Evolutionary conservation across 208 protist species (phyloP).

Genomic region (Trypanosoma lewisi): DNA sequence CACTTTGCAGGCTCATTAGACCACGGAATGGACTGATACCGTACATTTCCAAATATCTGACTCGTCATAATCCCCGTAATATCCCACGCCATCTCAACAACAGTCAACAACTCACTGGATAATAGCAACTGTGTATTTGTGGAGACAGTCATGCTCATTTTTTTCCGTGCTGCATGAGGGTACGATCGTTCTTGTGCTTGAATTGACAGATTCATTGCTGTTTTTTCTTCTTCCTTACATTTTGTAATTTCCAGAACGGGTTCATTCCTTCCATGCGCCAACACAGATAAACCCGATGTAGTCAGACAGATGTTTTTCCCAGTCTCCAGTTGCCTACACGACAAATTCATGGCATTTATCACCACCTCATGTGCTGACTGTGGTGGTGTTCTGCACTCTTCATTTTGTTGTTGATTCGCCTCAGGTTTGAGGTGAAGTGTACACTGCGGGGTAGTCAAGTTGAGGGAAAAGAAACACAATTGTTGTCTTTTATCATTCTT

Average conservation of each 20-base stretch:
- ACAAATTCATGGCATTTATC: not conserved
- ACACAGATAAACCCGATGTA: slow-evolving; percentile 3
- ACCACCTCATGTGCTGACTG: slow-evolving; percentile 5
- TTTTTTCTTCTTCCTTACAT: too few relatives aligned
- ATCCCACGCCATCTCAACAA: slow-evolving; percentile 44
- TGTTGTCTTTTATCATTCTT: not conserved
- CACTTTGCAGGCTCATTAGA: slow-evolving; percentile 6
- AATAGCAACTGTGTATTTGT: slow-evolving; percentile 11
- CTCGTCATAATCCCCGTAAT: slow-evolving; percentile 31
- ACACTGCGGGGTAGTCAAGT: slow-evolving; percentile 2
- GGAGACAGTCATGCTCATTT: slow-evolving; percentile 16
- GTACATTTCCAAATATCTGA: slow-evolving; percentile 25
- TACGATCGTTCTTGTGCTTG: slow-evolving; percentile 2
- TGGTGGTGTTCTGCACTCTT: not conserved
- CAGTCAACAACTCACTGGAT: slow-evolving; percentile 24
- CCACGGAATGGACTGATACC: slow-evolving; percentile 32
- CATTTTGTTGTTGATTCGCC: not conserved
- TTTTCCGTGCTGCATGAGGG: slow-evolving; percentile 19
- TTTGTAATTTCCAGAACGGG: not conserved
- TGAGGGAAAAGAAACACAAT: slow-evolving; percentile 6
- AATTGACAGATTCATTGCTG: slow-evolving; percentile 1
- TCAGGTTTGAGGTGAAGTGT: slow-evolving; percentile 8
- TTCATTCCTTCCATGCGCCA: not conserved
- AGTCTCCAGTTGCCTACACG: slow-evolving; percentile 1
- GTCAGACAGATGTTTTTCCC: not conserved